Percentiles rank a stretch among this genome's conserved stretches.
phyloP scores from a whole-genome alignment of 169 alveolate species.

The Babesia microti region DNA sequence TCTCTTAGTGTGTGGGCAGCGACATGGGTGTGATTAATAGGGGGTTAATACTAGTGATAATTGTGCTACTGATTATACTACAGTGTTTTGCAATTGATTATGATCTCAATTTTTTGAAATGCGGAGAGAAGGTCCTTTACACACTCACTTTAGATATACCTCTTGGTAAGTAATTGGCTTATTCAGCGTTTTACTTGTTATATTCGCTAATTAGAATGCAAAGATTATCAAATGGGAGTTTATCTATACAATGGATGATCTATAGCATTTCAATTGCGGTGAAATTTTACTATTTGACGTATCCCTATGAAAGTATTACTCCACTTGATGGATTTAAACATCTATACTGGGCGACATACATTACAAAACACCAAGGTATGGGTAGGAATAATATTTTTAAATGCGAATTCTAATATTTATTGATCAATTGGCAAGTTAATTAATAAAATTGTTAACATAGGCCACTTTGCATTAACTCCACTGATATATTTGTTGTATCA shows the following conservation, averaged over 20 bases:
- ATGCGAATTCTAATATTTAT: too few species aligned
- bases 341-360: too few species aligned
- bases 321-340: constrained; percentile 3
- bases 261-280: constrained; percentile 24
- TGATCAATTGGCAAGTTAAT: neutral
- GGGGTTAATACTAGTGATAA: constrained; percentile 11
- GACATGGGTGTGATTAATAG: constrained; percentile 5
- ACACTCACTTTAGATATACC: constrained; percentile 12
- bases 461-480: constrained; percentile 27
- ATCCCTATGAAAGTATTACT: constrained; percentile 15
- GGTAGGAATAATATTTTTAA: too few species aligned
- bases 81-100: constrained; percentile 38
- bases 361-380: too few species aligned
- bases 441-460: constrained; percentile 2
- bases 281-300: too few species aligned
- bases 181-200: constrained; percentile 19
- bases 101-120: constrained; percentile 21
- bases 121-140: constrained; percentile 15
- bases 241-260: constrained; percentile 31
- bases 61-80: constrained; percentile 29
- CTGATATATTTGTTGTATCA: constrained; percentile 26
- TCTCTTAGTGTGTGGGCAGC: constrained; percentile 1
- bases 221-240: constrained; percentile 16
- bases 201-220: constrained; percentile 6
- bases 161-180: constrained; percentile 10